These are phyloP conservation scores for Saccharomyces hybrid DNA, from an alignment of 1,139 yeast genomes.

Conservation along the genomic window DNA sequence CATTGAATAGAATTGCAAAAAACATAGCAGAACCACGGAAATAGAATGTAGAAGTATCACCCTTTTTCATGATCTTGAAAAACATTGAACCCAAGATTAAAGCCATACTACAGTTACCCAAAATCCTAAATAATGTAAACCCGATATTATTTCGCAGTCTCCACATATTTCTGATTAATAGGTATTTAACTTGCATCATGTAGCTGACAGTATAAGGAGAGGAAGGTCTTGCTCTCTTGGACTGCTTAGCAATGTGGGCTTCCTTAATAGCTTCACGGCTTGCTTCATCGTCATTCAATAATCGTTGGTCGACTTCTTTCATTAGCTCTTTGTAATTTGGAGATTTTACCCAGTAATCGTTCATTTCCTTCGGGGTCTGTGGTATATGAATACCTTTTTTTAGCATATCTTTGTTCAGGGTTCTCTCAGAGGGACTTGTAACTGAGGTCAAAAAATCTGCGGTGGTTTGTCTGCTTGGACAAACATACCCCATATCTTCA, in stretches of 20 bases:
- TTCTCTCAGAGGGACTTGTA: slow-evolving; percentile 49
- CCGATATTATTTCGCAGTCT: slow-evolving; percentile 56
- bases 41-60: slow-evolving; percentile 43
- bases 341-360: slow-evolving; percentile 53
- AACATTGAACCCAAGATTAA: slow-evolving; percentile 58
- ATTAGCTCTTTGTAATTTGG: slow-evolving; percentile 39
- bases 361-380: slow-evolving; percentile 58
- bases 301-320: slow-evolving; percentile 35
- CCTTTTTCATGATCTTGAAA: slow-evolving; percentile 39
- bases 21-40: slow-evolving; percentile 56
- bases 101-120: slow-evolving; percentile 53
- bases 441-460: slow-evolving; percentile 47
- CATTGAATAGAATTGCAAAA: slow-evolving; percentile 62
- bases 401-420: slow-evolving; percentile 20
- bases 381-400: slow-evolving; percentile 51
- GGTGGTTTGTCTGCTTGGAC: slow-evolving; percentile 44
- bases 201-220: slow-evolving; percentile 58
- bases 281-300: slow-evolving; percentile 8
- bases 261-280: slow-evolving; percentile 31
- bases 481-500: slow-evolving; percentile 45
- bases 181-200: slow-evolving; percentile 42
- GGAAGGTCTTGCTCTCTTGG: slow-evolving; percentile 39
- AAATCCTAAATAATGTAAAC: slow-evolving; percentile 45
- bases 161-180: slow-evolving; percentile 47
- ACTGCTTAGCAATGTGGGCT: slow-evolving; percentile 46